Conservation (phyloP, 78 protist species). For the Bigelowiella natans region DNA sequence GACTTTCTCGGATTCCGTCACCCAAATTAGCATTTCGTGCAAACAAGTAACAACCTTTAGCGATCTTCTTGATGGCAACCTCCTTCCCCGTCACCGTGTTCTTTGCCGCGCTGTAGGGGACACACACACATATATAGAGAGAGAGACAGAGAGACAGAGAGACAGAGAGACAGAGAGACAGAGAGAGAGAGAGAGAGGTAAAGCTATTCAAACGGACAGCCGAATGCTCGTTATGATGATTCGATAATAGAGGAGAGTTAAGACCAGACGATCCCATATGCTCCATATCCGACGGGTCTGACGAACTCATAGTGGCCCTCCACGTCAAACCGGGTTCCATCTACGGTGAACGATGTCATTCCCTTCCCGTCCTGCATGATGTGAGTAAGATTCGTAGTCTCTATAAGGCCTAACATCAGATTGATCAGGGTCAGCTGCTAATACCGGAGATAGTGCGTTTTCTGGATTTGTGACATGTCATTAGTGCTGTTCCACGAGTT, state of each 20-base stretch:
- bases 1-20: not conserved
- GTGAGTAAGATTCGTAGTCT: no score
- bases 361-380: no score
- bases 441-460: no score
- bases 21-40: not conserved
- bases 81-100: constrained; percentile 16
- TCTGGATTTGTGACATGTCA: no score
- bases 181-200: not conserved
- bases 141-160: not conserved
- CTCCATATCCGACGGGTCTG: constrained; percentile 67
- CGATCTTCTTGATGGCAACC: constrained; percentile 86
- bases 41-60: no score
- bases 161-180: not conserved
- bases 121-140: not conserved
- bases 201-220: not conserved
- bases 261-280: constrained; percentile 61
- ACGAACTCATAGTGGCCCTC: constrained; percentile 33
- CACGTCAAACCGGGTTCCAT: constrained; percentile 26
- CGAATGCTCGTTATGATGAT: not conserved
- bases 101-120: constrained; percentile 26
- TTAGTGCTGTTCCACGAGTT: no score
- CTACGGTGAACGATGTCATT: not conserved
- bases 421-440: no score
- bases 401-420: no score
- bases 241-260: not conserved